A percentile compares a stretch with the other conserved stretches of the same genome.
Evolutionary conservation across 768 basidiomycete species (phyloP).

Genomic region (Leccinum arenicola): DNA sequence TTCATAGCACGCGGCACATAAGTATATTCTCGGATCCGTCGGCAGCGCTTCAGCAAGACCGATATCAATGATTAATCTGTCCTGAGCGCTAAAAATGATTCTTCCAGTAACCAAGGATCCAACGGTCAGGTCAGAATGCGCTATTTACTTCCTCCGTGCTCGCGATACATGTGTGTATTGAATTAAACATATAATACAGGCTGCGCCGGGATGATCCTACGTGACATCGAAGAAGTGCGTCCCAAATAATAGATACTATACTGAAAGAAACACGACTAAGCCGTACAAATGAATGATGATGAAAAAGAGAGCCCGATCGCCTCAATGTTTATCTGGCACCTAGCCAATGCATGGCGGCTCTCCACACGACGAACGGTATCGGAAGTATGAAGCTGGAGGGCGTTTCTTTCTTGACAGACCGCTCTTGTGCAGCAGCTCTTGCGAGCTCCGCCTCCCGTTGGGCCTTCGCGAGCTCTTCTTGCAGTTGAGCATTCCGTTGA

Average conservation of each 20-base stretch:
- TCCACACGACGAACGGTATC: constrained; percentile 35
- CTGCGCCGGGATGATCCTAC: not conserved
- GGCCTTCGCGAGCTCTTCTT: constrained; percentile 31
- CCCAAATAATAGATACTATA: constrained; percentile 19
- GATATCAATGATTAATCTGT: not conserved
- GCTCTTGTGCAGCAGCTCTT: constrained; percentile 23
- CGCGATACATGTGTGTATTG: not conserved
- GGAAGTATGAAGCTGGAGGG: constrained; percentile 29
- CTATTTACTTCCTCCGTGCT: not conserved
- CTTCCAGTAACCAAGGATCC: not conserved
- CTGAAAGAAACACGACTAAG: not conserved
- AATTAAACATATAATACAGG: constrained; percentile 3
- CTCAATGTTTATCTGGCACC: constrained; percentile 22
- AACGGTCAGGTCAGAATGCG: not conserved
- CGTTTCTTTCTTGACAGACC: constrained; percentile 27
- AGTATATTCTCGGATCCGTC: not conserved
- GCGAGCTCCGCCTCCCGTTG: constrained; percentile 27
- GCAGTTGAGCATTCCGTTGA: constrained; percentile 26
- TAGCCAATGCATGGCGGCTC: constrained; percentile 32
- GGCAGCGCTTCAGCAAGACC: not conserved
- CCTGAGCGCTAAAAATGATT: not conserved
- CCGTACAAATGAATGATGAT: constrained; percentile 1
- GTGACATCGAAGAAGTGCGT: not conserved
- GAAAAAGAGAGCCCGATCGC: not conserved
- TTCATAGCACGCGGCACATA: not conserved